Base-by-base conservation (phyloP, 495 filamentous ascomycete species). In the Annulohypoxylon bovei region DNA sequence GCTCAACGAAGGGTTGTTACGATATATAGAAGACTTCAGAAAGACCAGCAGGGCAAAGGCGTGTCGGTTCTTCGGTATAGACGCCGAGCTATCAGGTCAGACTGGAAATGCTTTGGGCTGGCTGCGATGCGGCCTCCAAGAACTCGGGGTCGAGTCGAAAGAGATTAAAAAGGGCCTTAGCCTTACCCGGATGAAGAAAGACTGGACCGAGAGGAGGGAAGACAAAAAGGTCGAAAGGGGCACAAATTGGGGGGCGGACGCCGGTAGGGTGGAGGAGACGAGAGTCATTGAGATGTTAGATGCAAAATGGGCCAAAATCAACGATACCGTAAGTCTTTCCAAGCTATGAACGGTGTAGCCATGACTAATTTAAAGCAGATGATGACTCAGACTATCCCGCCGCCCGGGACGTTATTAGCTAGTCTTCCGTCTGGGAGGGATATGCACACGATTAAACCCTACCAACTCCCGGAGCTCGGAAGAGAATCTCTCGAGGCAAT, bases 401-500 rank as follows among this genome's bases (percentile, higher is more conserved):
- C 90, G 0, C 86, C 85, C 14, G 87, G 87, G 1, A 86, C 90
- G 9, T 77, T 97, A 6, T 78, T 96, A 2, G 84, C 91, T 6
- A 89, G 87, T 50, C 88, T 98, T 75, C 95, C 95, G 0, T 92
- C 91, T 0, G 95, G 95, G 6, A 86, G 95, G 33, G 95, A 98
- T 73, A 91, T 97, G 32, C 90, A 97, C 76, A 84, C 81, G 3
- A 71, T 90, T 14, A 86, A 85, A 64, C 81, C 83, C 0, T 95
- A 86, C 67, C 82, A 85, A 16, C 87, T 85, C 1, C 88, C 87
- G 0, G 73, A 78, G 9, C 75, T 95, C 14, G 88, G 88, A 20
- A 78, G 81, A 1, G 85, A 88, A 12, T 80, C 82, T 2, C 74
- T 94, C 37, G 81, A 71, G 76, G 86, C 62, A 61, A 91, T 83